These are phyloP conservation scores for Lentinula novae-zelandiae DNA, from an alignment of 1,284 basidiomycete species.

Conservation along the genomic window DNA sequence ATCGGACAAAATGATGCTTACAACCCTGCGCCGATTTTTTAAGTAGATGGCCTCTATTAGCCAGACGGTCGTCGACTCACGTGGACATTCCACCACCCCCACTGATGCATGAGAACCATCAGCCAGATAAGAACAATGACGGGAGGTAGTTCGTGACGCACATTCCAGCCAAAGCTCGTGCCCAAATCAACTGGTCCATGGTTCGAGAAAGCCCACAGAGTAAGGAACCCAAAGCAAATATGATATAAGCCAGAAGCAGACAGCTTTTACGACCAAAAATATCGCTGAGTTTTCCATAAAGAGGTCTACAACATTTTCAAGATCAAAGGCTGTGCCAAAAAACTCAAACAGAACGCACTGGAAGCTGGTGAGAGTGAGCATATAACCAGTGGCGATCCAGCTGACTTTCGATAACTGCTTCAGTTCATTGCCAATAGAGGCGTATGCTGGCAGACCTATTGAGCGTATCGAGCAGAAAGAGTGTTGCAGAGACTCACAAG, in stretches of 20 bases:
- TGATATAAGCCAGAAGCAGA: slow-evolving; percentile 49
- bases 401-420: slow-evolving; percentile 61
- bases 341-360: slow-evolving; percentile 37
- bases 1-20: slow-evolving; percentile 61
- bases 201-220: slow-evolving; percentile 50
- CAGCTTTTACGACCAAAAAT: slow-evolving; percentile 62
- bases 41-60: background rate
- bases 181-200: slow-evolving; percentile 53
- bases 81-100: slow-evolving; percentile 64
- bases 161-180: slow-evolving; percentile 56
- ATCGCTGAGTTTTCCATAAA: slow-evolving; percentile 64
- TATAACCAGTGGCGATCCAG: slow-evolving; percentile 64
- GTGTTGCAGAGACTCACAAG: slow-evolving; percentile 29
- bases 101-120: background rate
- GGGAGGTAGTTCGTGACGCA: background rate
- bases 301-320: slow-evolving; percentile 34
- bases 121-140: background rate
- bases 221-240: slow-evolving; percentile 53
- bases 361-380: slow-evolving; percentile 57
- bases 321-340: background rate
- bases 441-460: slow-evolving; percentile 40
- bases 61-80: slow-evolving; percentile 31
- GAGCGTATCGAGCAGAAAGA: background rate
- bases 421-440: slow-evolving; percentile 59
- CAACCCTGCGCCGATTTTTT: slow-evolving; percentile 35